Evolutionary conservation across 2,329 filamentous ascomycete genomes (phyloP).

Genomic region (Diaporthe destruens): DNA sequence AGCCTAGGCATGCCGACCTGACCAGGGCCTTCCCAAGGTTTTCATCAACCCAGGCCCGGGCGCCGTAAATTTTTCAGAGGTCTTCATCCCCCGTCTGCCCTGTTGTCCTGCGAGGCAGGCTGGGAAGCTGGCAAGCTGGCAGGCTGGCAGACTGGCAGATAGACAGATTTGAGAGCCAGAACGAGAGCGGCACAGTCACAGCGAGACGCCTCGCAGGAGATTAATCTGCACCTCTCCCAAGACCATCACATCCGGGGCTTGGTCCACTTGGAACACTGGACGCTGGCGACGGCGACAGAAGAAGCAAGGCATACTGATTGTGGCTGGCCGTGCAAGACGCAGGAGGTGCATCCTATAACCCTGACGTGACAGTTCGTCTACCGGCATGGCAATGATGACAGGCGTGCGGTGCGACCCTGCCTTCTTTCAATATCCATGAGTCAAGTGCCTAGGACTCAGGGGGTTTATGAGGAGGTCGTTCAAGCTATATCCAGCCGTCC

Average conservation of each 20-base stretch:
- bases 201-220: slow-evolving; percentile 40
- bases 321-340: slow-evolving; percentile 23
- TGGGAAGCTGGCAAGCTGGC: slow-evolving; percentile 3
- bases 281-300: slow-evolving; percentile 10
- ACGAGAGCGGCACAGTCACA: slow-evolving; percentile 31
- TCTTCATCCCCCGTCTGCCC: neutral
- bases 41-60: neutral
- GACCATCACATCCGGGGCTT: slow-evolving; percentile 38
- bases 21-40: slow-evolving; percentile 4
- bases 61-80: neutral
- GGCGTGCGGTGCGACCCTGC: slow-evolving; percentile 28
- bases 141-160: neutral
- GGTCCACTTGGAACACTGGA: slow-evolving; percentile 23
- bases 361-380: slow-evolving; percentile 35
- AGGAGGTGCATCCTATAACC: slow-evolving; percentile 29
- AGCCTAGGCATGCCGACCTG: neutral
- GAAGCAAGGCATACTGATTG: slow-evolving; percentile 25
- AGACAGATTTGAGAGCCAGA: neutral
- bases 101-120: neutral
- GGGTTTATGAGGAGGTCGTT: neutral
- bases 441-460: neutral
- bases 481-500: neutral
- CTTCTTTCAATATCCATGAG: slow-evolving; percentile 6
- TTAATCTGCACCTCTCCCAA: slow-evolving; percentile 38
- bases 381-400: slow-evolving; percentile 36